A percentile compares a stretch with the other conserved stretches of the same genome.
phyloP scores from a whole-genome alignment of 257 asterid species.

The Solanum sparsipilum region DNA sequence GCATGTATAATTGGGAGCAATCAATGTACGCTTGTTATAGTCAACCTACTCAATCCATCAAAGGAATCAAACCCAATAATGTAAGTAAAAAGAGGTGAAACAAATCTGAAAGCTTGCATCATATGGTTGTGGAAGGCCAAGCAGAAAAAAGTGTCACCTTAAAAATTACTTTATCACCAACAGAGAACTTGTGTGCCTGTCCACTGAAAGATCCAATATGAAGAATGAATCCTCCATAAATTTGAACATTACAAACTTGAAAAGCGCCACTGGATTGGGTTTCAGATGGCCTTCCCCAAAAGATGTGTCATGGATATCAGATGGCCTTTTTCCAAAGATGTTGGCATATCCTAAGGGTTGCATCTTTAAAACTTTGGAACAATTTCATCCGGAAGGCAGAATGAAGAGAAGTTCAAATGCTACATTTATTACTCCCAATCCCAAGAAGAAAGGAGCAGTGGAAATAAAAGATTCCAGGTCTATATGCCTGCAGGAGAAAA shows the following conservation, averaged over 20 bases:
- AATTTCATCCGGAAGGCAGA: background rate
- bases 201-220: conserved; percentile 77
- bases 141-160: conserved; percentile 42
- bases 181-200: conserved; percentile 40
- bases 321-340: background rate
- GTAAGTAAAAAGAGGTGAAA: background rate
- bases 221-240: conserved; percentile 78
- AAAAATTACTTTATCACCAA: conserved; percentile 63
- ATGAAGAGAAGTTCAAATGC: background rate
- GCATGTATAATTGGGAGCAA: conserved; percentile 99
- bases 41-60: conserved; percentile 55
- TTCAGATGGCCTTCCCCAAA: no score
- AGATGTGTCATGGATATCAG: no score
- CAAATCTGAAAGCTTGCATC: background rate
- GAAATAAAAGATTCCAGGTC: background rate
- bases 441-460: background rate
- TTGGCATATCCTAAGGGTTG: background rate
- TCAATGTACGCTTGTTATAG: conserved; percentile 59
- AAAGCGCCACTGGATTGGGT: no score
- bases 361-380: background rate
- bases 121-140: background rate
- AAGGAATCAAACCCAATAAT: background rate
- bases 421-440: background rate
- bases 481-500: background rate
- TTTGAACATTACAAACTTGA: conserved; percentile 78